Base-by-base conservation (phyloP, 2,329 filamentous ascomycete species). In the Neofusicoccum sp. region DNA sequence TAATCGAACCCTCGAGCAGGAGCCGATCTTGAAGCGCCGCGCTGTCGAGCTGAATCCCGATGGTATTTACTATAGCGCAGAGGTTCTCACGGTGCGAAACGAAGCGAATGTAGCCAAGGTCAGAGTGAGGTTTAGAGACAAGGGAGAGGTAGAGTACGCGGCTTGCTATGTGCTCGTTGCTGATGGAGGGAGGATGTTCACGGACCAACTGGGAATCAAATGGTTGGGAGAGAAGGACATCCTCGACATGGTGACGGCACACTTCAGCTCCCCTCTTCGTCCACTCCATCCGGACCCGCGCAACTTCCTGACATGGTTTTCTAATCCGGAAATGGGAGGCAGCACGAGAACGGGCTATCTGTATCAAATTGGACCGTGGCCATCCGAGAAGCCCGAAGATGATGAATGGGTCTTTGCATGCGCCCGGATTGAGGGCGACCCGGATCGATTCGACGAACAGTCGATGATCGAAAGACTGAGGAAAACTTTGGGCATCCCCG, bases 301-400 rank as follows among this genome's bases (percentile, higher is more conserved):
- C 4, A 70, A 70, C 39, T 74, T 77, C 50, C 71, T 78, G 7
- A 72, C 71, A 33, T 76, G 74, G 74, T 73, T 77, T 62, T 71
- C 71, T 31, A 71, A 74, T 44, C 75, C 76, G 3, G 66, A 66
- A 29, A 65, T 72, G 45, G 74, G 74, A 28, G 73, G 74, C 8
- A 76, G 72, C 41, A 73, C 72, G 3, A 65, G 66, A 1, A 74
- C 72, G 0, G 74, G 74, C 11, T 76, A 71, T 54, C 58, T 76
- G 28, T 77, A 77, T 63, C 74, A 75, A 37, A 63, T 76, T 43
- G 74, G 75, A 1, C 74, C 74, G 0, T 77, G 58, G 58, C 58
- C 58, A 29, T 36, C 43, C 1, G 22, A 56, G 4, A n/a, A 16
- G 11, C 12, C 61, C 65, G 12, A 62, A 4, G 11, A 50, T 43